These are phyloP conservation scores for Aristolochia fimbriata DNA, from an alignment of 164 flowering plant genomes.

Conservation along the genomic window DNA sequence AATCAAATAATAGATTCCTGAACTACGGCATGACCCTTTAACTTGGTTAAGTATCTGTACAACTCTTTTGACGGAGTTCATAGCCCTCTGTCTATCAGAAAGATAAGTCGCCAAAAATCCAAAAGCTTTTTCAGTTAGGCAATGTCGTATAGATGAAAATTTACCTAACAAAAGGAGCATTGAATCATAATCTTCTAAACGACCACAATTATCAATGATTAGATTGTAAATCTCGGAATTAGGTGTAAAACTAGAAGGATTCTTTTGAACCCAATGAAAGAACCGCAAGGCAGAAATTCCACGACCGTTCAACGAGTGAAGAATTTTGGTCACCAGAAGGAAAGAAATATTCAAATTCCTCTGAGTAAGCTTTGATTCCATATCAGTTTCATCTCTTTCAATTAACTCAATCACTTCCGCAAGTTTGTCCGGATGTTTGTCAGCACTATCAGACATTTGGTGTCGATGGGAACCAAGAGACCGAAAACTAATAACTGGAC, in stretches of 20 bases:
- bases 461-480: too few relatives aligned
- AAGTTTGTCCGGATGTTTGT: conserved; percentile 8
- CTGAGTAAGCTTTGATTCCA: conserved; percentile 26
- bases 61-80: conserved; percentile 18
- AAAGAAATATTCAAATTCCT: conserved; percentile 16
- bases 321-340: conserved; percentile 16
- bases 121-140: conserved; percentile 42
- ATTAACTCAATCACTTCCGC: conserved; percentile 26
- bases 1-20: conserved; percentile 43
- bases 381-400: conserved; percentile 17
- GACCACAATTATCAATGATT: conserved; percentile 41
- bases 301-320: conserved; percentile 25
- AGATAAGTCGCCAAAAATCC: conserved; percentile 20
- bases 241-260: conserved; percentile 4
- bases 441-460: not conserved
- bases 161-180: conserved; percentile 32
- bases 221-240: conserved; percentile 37
- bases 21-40: conserved; percentile 40
- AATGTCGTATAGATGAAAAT: conserved; percentile 20
- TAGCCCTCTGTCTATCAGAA: conserved; percentile 7
- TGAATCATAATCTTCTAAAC: conserved; percentile 28
- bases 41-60: conserved; percentile 27
- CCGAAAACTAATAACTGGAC: too few relatives aligned
- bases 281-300: conserved; percentile 42
- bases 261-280: conserved; percentile 34